A percentile compares a stretch with the other conserved stretches of the same genome.
These are phyloP conservation scores for Carex parvula DNA, from an alignment of 176 grass and related monocot genomes.

Conservation along the genomic window DNA sequence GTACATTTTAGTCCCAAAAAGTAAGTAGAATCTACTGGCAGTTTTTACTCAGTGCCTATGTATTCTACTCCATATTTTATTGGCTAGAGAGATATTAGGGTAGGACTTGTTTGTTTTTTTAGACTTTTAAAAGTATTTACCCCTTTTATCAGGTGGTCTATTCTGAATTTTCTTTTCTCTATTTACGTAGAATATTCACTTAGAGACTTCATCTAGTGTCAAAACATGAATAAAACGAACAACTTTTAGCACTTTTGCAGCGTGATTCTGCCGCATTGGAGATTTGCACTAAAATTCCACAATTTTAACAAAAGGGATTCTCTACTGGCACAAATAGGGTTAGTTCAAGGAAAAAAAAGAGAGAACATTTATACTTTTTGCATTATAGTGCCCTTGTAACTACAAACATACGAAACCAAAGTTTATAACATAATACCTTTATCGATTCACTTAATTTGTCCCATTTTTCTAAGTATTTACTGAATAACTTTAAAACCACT, in stretches of 20 bases:
- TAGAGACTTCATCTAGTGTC: not conserved
- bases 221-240: not conserved
- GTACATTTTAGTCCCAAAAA: no score
- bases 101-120: not conserved
- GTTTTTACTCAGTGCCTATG: no score
- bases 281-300: not conserved
- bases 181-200: not conserved
- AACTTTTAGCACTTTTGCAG: not conserved
- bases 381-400: not conserved
- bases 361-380: not conserved
- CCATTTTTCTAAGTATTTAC: conserved; percentile 41
- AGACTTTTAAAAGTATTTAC: not conserved
- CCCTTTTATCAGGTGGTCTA: not conserved
- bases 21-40: no score
- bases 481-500: conserved; percentile 72
- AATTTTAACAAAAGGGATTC: not conserved
- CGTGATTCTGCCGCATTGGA: not conserved
- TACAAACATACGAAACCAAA: not conserved
- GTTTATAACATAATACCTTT: conserved; percentile 43
- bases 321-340: not conserved
- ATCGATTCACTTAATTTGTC: conserved; percentile 42
- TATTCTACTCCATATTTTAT: no score
- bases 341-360: no score
- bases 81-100: no score
- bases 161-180: not conserved